phyloP scores from a whole-genome alignment of 1,284 basidiomycete species.

The Papiliotrema fonsecae region DNA sequence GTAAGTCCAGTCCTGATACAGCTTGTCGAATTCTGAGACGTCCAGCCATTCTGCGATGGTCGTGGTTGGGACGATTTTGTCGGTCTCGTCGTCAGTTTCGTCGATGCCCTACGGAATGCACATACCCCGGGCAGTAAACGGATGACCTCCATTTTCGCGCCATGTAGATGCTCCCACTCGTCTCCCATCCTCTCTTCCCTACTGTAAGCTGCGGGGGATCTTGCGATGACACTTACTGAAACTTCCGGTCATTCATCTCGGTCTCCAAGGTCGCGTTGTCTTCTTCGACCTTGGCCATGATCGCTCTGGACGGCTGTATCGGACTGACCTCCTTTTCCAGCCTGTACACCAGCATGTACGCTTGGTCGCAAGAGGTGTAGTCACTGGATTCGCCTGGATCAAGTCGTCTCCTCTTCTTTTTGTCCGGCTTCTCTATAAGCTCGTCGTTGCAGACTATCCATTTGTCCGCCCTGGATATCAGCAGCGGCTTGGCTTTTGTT shows the following conservation, averaged over 20 bases:
- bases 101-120: background rate
- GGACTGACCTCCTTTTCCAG: slow-evolving; percentile 36
- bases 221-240: background rate
- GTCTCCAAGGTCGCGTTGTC: slow-evolving; percentile 51
- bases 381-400: slow-evolving; percentile 9
- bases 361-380: slow-evolving; percentile 62
- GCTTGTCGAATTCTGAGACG: slow-evolving; percentile 10
- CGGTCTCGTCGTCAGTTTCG: slow-evolving; percentile 20
- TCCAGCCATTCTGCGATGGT: slow-evolving; percentile 26
- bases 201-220: background rate
- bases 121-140: slow-evolving; percentile 15
- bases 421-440: slow-evolving; percentile 19
- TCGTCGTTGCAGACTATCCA: slow-evolving; percentile 93
- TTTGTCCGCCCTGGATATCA: slow-evolving; percentile 55
- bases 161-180: slow-evolving; percentile 19
- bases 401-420: slow-evolving; percentile 15
- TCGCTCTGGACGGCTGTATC: slow-evolving; percentile 53
- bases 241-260: slow-evolving; percentile 7
- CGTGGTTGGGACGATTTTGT: slow-evolving; percentile 26
- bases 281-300: slow-evolving; percentile 54
- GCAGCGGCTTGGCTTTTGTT: slow-evolving; percentile 6
- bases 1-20: slow-evolving; percentile 18
- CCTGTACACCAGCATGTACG: slow-evolving; percentile 88
- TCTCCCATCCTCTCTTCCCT: slow-evolving; percentile 14
- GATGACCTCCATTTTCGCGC: slow-evolving; percentile 23